Conservation (phyloP, 495 filamentous ascomycete genomes). For the Chaetomium cochliodes region DNA sequence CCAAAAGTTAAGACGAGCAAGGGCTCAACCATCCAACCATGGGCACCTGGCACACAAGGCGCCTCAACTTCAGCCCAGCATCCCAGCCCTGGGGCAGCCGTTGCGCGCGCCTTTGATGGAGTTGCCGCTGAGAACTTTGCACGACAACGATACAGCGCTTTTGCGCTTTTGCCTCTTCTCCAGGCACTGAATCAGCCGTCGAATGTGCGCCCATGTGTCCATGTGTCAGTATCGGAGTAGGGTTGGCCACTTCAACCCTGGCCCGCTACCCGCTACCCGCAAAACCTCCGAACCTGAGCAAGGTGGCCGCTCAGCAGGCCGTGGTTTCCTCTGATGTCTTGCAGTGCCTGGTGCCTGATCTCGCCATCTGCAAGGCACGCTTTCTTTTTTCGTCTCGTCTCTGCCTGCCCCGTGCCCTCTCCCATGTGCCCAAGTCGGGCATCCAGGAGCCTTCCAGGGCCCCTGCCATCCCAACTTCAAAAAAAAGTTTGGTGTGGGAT, state of each 20-base stretch:
- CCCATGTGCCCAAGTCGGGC: not conserved
- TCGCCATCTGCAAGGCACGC: conserved; percentile 18
- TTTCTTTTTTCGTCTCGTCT: conserved; percentile 13
- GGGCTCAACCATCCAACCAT: conserved; percentile 14
- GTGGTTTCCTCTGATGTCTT: not conserved
- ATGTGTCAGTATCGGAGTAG: not conserved
- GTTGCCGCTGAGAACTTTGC: conserved; percentile 19
- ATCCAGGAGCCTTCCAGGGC: not conserved
- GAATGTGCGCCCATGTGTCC: too few species aligned
- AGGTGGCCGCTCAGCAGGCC: not conserved
- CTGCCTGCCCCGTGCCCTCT: not conserved
- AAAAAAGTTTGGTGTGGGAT: not conserved
- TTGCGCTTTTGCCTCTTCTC: not conserved
- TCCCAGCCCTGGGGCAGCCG: conserved; percentile 16
- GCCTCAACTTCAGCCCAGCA: conserved; percentile 34
- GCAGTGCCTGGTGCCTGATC: not conserved
- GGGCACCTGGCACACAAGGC: conserved; percentile 36
- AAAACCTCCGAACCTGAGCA: not conserved
- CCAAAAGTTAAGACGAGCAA: conserved; percentile 22
- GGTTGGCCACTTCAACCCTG: not conserved
- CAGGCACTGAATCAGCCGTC: not conserved
- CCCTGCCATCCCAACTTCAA: conserved; percentile 5
- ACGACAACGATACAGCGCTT: not conserved
- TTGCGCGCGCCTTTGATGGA: conserved; percentile 21
- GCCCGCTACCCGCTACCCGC: too few species aligned